phyloP scores from a whole-genome alignment of 768 basidiomycete genomes.

The Lactarius deliciosus region DNA sequence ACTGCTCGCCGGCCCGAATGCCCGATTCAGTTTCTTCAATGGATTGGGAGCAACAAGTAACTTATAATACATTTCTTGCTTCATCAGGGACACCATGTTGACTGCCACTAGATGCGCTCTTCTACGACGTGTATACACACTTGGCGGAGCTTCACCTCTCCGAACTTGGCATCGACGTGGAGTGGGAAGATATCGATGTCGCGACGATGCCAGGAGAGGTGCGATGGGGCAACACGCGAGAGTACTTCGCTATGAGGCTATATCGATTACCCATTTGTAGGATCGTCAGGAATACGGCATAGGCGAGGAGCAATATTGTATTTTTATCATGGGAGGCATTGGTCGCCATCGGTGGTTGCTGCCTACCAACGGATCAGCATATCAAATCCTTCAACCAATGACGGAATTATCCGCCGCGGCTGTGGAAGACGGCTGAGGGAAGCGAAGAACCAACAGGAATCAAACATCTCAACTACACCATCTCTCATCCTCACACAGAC shows the following conservation, averaged over 20 bases:
- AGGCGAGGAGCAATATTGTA: constrained; percentile 18
- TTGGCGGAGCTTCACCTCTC: constrained; percentile 83
- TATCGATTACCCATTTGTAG: constrained; percentile 62
- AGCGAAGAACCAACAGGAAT: not conserved
- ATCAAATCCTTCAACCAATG: not conserved
- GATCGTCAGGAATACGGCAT: constrained; percentile 34
- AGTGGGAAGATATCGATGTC: constrained; percentile 83
- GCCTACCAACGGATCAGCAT: not conserved
- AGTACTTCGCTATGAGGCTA: constrained; percentile 74
- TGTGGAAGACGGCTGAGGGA: not conserved
- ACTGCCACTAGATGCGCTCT: constrained; percentile 62
- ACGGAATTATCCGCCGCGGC: not conserved
- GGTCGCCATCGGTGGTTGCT: not conserved
- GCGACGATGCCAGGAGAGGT: constrained; percentile 47
- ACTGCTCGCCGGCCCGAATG: constrained; percentile 68
- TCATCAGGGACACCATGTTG: not conserved
- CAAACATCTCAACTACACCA: not conserved
- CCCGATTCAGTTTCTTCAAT: constrained; percentile 94
- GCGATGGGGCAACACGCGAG: constrained; percentile 73
- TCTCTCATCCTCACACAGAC: constrained; percentile 18
- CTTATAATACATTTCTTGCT: constrained; percentile 31
- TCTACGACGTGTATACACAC: constrained; percentile 89
- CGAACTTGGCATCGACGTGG: constrained; percentile 74
- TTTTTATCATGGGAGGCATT: not conserved
- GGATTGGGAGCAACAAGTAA: constrained; percentile 92